Percentiles rank a stretch among this genome's conserved stretches.
Conservation (phyloP, 2,329 filamentous ascomycete species). For the Taxawa tesnikishii region DNA sequence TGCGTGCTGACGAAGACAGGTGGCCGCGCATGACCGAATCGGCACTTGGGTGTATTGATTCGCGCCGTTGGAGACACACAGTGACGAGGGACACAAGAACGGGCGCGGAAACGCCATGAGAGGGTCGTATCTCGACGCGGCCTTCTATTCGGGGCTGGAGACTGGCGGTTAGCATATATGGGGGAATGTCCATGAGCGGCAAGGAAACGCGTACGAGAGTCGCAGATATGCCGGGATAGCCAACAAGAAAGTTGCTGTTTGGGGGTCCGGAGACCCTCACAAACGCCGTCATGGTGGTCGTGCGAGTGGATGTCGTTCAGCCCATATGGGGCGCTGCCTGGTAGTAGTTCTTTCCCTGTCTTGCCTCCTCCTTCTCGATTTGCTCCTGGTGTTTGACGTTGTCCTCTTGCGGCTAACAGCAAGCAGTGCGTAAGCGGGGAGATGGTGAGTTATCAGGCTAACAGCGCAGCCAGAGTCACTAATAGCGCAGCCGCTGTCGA, state of each 20-base stretch:
- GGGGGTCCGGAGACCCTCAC: slow-evolving; percentile 95
- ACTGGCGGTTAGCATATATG: slow-evolving; percentile 4
- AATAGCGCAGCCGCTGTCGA: too few relatives aligned
- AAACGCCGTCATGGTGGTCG: slow-evolving; percentile 43
- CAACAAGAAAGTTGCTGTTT: slow-evolving; percentile 92
- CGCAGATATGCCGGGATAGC: slow-evolving; percentile 94
- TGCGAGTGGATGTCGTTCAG: neutral
- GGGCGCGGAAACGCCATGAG: slow-evolving; percentile 72
- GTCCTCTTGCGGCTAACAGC: too few relatives aligned
- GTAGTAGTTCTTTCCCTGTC: too few relatives aligned
- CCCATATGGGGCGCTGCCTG: neutral
- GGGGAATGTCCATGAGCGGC: slow-evolving; percentile 19
- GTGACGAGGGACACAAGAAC: slow-evolving; percentile 87
- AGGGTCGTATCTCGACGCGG: slow-evolving; percentile 90
- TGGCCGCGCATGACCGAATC: slow-evolving; percentile 90
- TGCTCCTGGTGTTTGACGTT: too few relatives aligned
- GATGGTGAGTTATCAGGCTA: too few relatives aligned
- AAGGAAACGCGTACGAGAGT: slow-evolving; percentile 67
- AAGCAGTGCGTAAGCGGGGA: too few relatives aligned
- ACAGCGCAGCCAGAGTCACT: too few relatives aligned
- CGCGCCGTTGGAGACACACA: slow-evolving; percentile 83
- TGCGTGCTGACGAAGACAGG: slow-evolving; percentile 66
- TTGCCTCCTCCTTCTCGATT: too few relatives aligned
- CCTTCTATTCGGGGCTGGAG: slow-evolving; percentile 86
- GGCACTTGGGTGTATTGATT: slow-evolving; percentile 92